Evolutionary conservation across 1,284 basidiomycete species (phyloP).

Genomic region (Sporisorium sorghi): DNA sequence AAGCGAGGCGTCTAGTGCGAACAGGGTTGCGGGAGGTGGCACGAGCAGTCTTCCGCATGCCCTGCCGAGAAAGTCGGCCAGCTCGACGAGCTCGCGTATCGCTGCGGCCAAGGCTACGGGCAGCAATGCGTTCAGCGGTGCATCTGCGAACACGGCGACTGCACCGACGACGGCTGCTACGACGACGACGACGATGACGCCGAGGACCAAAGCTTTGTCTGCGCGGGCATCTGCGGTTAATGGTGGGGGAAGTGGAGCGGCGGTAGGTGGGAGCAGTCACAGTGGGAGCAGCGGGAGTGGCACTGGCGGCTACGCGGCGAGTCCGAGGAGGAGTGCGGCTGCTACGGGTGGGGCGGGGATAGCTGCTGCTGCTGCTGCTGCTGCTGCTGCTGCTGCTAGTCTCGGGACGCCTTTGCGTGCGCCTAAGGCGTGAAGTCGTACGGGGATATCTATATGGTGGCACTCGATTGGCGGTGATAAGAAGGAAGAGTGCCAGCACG

Average conservation of each 20-base stretch:
- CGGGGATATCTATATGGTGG: not conserved
- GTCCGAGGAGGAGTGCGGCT: constrained; percentile 29
- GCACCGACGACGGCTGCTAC: not conserved
- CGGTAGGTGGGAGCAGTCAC: not conserved
- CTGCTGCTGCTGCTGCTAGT: constrained; percentile 5
- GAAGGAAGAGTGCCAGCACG: no score
- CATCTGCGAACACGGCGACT: not conserved
- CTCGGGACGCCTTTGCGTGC: constrained; percentile 25
- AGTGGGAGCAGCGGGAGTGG: constrained; percentile 4
- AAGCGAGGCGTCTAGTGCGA: not conserved
- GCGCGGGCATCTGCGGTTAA: constrained; percentile 7
- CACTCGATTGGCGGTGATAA: no score
- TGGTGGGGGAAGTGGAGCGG: not conserved
- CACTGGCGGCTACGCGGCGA: constrained; percentile 18
- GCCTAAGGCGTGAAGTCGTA: constrained; percentile 10
- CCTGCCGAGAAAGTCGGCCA: constrained; percentile 14
- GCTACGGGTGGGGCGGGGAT: not conserved
- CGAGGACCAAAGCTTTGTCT: constrained; percentile 14
- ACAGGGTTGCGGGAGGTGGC: not conserved
- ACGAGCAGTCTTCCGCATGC: not conserved
- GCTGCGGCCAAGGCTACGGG: not conserved
- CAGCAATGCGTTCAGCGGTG: not conserved
- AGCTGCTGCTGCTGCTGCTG: constrained; percentile 1
- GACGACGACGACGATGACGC: constrained; percentile 1
- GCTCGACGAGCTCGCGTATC: not conserved